Evolutionary conservation across 306 rosid species (phyloP), one percentile per base, ranked within the genome.

Genomic region (Hippophae tibetana): DNA sequence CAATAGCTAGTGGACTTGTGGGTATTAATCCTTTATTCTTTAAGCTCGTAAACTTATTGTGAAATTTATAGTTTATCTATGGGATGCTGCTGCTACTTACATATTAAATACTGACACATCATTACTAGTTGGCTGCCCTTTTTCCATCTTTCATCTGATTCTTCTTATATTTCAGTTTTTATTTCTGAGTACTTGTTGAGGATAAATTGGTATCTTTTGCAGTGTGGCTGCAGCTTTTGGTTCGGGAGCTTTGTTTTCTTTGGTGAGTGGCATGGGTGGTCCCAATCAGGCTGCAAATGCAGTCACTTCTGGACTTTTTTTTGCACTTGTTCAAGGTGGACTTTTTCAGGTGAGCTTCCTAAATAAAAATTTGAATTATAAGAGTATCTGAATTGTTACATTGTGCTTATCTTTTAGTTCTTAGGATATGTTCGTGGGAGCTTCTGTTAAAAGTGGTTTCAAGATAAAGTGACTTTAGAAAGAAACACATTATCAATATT

Each of bases 211-310:
- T 48, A n/a, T 70, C 23, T 50, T 48, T 62, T 68, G 72, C 90
- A 93, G 99, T 74, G 88, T 93, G 97, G 94, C 64, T 26, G 99
- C 99, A 53, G 99, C 97, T 54, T 93, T 93, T 84, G 99, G 99
- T 47, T 93, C 99, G 2, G 97, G 99, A 58, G 97, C 84, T n/a
- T 67, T 80, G 77, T 93, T 93, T 75, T 82, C 99, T 38, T 57
- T 93, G 74, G 99, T 88, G 65, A 88, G 97, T 65, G 99, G 99
- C 67, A 64, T 88, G 81, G 99, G 95, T 54, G 99, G 94, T 48
- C 95, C 96, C 38, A 92, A 85, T 75, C 95, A 67, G 70, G 95
- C 69, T 38, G 80, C 76, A 38, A 93, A 77, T 69, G 99, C 97
- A 43, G 75, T 64, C 69, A 84, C 90, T 67, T 93, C 99, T 18